These are phyloP conservation scores for Stentor roeselii DNA, from an alignment of 73 alveolate species.

Conservation along the genomic window DNA sequence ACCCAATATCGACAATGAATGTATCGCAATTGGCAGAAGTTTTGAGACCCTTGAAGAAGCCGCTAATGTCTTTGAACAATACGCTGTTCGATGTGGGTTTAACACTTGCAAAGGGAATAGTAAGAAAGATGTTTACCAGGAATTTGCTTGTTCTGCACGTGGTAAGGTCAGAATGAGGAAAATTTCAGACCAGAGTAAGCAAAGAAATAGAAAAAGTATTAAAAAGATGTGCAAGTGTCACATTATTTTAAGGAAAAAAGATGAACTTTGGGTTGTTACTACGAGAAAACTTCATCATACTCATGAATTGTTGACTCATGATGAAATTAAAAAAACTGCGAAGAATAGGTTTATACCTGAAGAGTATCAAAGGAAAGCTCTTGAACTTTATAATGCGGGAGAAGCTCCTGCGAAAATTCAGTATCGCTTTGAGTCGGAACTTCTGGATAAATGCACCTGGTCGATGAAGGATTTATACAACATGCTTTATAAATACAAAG, in stretches of 20 bases:
- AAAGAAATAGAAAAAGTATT: neutral
- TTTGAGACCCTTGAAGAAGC: neutral
- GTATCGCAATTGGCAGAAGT: neutral
- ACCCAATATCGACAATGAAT: neutral
- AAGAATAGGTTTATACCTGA: neutral
- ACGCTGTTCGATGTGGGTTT: neutral
- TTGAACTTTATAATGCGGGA: neutral
- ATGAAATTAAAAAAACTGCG: neutral
- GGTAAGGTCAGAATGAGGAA: slow-evolving; percentile 11
- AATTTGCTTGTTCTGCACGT: neutral
- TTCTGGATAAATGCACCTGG: neutral
- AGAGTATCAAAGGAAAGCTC: neutral
- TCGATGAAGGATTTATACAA: neutral
- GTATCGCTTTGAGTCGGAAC: neutral
- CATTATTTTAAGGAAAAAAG: neutral
- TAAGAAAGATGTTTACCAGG: slow-evolving; percentile 1
- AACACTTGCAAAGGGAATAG: neutral
- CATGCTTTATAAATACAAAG: neutral
- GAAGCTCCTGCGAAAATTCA: neutral
- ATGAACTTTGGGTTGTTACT: neutral
- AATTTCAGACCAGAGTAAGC: neutral
- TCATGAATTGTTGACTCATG: neutral
- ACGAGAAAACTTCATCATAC: neutral
- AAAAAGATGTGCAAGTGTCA: neutral
- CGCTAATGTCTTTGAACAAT: neutral